Base-by-base conservation (phyloP, 495 filamentous ascomycete genomes). In the Penicillium arizonense region DNA sequence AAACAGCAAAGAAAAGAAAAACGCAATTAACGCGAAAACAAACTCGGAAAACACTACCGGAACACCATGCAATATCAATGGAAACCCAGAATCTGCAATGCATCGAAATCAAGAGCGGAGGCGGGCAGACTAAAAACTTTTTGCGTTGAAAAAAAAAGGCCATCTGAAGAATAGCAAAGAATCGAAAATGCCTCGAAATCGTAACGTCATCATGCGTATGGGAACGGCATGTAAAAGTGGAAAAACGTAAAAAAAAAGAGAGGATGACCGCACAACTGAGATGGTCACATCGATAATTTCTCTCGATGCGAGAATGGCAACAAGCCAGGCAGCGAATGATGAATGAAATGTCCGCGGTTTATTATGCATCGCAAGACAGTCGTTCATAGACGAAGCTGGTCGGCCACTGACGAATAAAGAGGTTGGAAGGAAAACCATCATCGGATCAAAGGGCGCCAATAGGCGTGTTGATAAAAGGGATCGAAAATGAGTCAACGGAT, bases 361-460 rank as follows among this genome's bases (percentile, higher is more conserved):
- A 76, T 76, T 53, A 56, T 58, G 52, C 72, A 68, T 76, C 72
- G 72, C 72, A 68, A 65, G 63, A 57, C 37, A 38, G 38, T 55
- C 55, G 44, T 16, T 28, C 16, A 18, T 52, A 51, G 18, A 16
- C 12, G 50, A 44, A 12, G 49, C 30, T 16, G 30, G 54, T 13
- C 14, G 14, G 24, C 50, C 56, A 53, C 28, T 35, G 18, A 30
- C 14, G 34, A 18, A 38, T 30, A 33, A 24, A 46, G 46, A 41
- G 38, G 38, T 41, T 42, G 41, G 30, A 41, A 38, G 39, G 43
- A 39, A 13, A 47, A 49, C 47, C 38, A 48, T 47, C 34, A 46
- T 33, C 47, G 24, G 38, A 47, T 62, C 61, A 44, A 35, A 59
- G 16, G 48, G 55, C 40, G 40, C 36, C 38, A 53, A 47, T 55